phyloP scores from a whole-genome alignment of 148 eudicot genomes.

The Rhododendron vialii region DNA sequence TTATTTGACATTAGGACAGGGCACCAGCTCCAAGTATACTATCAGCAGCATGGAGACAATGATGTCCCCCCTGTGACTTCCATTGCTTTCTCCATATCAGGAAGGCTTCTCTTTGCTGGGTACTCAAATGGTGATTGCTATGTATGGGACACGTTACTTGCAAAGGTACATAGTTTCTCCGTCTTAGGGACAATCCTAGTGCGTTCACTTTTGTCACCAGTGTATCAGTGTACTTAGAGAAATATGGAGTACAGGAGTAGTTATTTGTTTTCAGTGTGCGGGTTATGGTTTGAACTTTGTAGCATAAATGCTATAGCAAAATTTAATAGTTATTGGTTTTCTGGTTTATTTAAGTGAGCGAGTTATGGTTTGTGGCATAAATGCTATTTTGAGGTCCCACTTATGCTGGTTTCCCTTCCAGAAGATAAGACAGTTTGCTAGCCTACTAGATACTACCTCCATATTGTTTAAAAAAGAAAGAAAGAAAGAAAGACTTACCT shows the following conservation, averaged over 20 bases:
- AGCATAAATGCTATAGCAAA: not conserved
- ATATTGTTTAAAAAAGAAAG: not conserved
- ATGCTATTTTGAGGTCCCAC: not conserved
- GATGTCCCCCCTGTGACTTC: constrained; percentile 67
- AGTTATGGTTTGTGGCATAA: not conserved
- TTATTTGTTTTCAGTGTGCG: not conserved
- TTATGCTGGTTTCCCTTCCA: not conserved
- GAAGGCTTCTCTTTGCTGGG: constrained; percentile 89
- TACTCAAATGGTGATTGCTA: constrained; percentile 85
- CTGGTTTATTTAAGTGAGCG: not conserved
- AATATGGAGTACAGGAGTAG: not conserved
- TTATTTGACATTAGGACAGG: constrained; percentile 94
- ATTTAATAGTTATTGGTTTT: not conserved
- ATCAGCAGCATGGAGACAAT: constrained; percentile 58
- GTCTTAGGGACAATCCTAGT: not conserved
- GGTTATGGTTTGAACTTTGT: not conserved
- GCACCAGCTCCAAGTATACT: constrained; percentile 87
- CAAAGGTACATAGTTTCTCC: constrained; percentile 49
- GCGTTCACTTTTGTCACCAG: constrained; percentile 1
- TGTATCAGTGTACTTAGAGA: not conserved
- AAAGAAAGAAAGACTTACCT: not conserved
- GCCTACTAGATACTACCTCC: not conserved
- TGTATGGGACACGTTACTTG: constrained; percentile 96
- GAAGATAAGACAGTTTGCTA: not conserved
- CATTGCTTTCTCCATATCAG: constrained; percentile 87